Base-by-base conservation (phyloP, 805 yeast genomes). In the Torulaspora franciscae region DNA sequence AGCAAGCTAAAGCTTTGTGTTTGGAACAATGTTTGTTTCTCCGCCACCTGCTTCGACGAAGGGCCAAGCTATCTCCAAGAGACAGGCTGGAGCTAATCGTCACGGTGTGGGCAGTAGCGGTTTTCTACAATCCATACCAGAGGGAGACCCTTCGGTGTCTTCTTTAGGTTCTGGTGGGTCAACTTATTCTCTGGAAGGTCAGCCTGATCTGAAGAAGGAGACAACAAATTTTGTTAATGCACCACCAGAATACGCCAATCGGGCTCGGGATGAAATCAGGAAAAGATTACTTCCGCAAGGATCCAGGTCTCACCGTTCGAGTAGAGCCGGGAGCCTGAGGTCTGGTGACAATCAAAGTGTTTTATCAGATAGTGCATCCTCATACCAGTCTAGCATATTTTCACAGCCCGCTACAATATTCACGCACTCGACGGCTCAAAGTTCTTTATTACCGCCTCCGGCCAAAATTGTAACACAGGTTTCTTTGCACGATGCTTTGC, bases 401-500 rank as follows among this genome's bases (percentile, higher is more conserved):
- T 61, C 66, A 24, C 53, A 52, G n/a, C 58, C 63, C 14, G 50
- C 54, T 6, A 48, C 60, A 1, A 46, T 51, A 3, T 32, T 45
- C 4, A 51, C 59, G 13, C 48, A 51, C 11, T 36, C 49, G 15
- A 49, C 60, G 1, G 42, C 45, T 11, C 50, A 56, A 4, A 53
- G 53, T 25, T 36, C 46, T 8, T 32, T 38, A 13, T 27, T 46
- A 9, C 26, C 37, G 15, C 23, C 44, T 7, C 37, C 45, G 25
- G 45, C 48, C 4, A 52, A 59, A 26, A 48, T 49, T 15, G 40
- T 56, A 2, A 55, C 55, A 3, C 45, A 51, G 29, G 41, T 70
- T 4, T 57, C 73, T 1, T 57, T 80, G 25, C 68, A 72, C 40
- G 74, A 77, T 19, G 80, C 77, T 0, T 52, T 80, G n/a, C 85